These are phyloP conservation scores for Cucurbita ficifolia DNA, from an alignment of 306 rosid genomes.

Conservation along the genomic window DNA sequence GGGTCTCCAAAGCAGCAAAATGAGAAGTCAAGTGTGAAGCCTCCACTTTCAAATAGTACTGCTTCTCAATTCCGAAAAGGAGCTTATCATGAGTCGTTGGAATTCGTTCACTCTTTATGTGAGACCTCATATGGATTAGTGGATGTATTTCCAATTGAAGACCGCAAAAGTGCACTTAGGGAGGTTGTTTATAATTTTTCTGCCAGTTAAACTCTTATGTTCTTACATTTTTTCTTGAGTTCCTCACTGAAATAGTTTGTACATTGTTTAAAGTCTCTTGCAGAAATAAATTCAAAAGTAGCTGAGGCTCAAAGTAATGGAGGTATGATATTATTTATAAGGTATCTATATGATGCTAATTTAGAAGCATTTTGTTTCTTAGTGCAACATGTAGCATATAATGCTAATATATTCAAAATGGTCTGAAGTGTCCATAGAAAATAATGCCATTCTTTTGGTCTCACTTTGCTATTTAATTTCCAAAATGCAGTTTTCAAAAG, in stretches of 20 bases:
- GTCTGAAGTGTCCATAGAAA: neutral
- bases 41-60: slow-evolving; percentile 58
- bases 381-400: neutral
- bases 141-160: slow-evolving; percentile 93
- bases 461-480: neutral
- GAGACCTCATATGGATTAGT: slow-evolving; percentile 92
- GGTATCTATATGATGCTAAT: neutral
- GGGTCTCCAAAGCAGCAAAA: slow-evolving; percentile 63
- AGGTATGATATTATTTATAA: slow-evolving; percentile 31
- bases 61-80: slow-evolving; percentile 73
- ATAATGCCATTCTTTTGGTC: neutral
- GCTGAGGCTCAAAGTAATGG: slow-evolving; percentile 69
- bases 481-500: neutral
- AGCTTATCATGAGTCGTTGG: slow-evolving; percentile 79
- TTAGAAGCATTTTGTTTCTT: neutral
- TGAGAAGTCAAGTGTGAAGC: slow-evolving; percentile 57
- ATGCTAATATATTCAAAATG: neutral
- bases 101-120: slow-evolving; percentile 84
- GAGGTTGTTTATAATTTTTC: slow-evolving; percentile 50
- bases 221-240: neutral
- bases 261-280: slow-evolving; percentile 55
- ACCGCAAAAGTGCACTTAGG: slow-evolving; percentile 85
- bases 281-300: slow-evolving; percentile 60
- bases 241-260: neutral
- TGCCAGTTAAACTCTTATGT: neutral